phyloP scores from a whole-genome alignment of 306 rosid species.

The Lathyrus aphaca region DNA sequence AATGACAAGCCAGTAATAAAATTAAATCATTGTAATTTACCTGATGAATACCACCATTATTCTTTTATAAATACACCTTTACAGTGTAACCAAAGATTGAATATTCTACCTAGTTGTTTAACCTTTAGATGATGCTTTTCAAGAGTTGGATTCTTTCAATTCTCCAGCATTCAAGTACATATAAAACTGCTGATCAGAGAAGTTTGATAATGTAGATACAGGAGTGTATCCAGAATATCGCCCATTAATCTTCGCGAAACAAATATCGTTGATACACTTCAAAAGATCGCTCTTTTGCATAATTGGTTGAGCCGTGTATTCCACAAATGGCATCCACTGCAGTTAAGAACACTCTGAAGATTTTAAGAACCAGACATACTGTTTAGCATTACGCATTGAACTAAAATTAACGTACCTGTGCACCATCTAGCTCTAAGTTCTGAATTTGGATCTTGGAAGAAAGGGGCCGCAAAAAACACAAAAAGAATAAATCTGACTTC shows the following conservation, averaged over 20 bases:
- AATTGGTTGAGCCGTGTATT: conserved; percentile 61
- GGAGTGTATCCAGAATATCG: conserved; percentile 63
- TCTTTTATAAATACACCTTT: conserved; percentile 32
- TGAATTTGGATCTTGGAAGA: conserved; percentile 66
- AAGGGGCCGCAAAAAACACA: conserved; percentile 74
- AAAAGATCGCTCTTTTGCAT: conserved; percentile 49
- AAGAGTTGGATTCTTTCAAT: conserved; percentile 45
- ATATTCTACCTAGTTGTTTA: conserved; percentile 10
- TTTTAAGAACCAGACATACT: conserved; percentile 12
- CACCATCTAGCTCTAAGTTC: conserved; percentile 73
- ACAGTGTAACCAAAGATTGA: conserved; percentile 20
- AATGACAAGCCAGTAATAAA: conserved; percentile 19
- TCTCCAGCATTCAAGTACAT: conserved; percentile 54
- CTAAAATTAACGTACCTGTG: conserved; percentile 55
- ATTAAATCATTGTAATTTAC: conserved; percentile 1
- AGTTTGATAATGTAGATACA: conserved; percentile 36
- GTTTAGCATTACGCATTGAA: conserved; percentile 15
- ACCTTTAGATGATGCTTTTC: conserved; percentile 9
- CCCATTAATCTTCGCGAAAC: conserved; percentile 54
- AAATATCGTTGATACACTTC: conserved; percentile 49
- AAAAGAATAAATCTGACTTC: conserved; percentile 77
- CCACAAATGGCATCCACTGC: conserved; percentile 89
- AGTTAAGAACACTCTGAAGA: conserved; percentile 22
- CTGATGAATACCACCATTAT: conserved; percentile 15
- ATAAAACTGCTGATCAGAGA: conserved; percentile 40